Conservation (phyloP, 495 filamentous ascomycete species). For the Amniculicola lignicola region DNA sequence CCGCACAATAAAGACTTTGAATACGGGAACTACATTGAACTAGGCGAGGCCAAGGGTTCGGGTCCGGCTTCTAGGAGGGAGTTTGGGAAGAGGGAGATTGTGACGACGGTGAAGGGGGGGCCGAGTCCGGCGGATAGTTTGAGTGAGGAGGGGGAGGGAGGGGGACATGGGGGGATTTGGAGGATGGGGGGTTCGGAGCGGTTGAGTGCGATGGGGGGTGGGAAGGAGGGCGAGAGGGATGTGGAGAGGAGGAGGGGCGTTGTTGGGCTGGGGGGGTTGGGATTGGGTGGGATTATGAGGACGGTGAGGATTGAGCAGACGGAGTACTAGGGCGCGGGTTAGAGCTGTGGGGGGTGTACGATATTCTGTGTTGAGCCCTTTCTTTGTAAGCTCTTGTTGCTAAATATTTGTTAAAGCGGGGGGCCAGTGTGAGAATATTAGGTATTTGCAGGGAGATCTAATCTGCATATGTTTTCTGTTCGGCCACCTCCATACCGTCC, state of each 20-base stretch:
- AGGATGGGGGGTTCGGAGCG: not conserved
- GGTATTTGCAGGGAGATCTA: too few species aligned
- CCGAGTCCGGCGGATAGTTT: not conserved
- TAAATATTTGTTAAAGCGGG: too few species aligned
- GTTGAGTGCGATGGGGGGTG: not conserved
- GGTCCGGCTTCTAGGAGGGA: too few species aligned
- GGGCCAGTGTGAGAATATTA: too few species aligned
- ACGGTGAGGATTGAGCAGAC: slow-evolving; percentile 16
- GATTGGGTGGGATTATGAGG: not conserved
- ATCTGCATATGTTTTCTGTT: too few species aligned
- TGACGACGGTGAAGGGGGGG: slow-evolving; percentile 3
- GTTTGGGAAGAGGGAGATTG: not conserved
- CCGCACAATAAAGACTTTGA: not conserved
- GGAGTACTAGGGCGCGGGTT: too few species aligned
- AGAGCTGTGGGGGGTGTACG: too few species aligned
- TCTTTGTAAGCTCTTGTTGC: too few species aligned
- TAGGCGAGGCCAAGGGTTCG: not conserved
- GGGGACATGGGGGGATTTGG: not conserved
- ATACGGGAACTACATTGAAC: slow-evolving; percentile 6
- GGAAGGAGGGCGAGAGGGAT: too few species aligned
- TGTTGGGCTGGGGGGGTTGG: not conserved
- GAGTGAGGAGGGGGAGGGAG: not conserved
- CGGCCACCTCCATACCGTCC: too few species aligned
- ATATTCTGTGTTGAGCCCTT: too few species aligned
- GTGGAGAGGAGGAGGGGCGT: not conserved